Conservation (phyloP, 140 eudicot genomes). For the Cichorium intybus region DNA sequence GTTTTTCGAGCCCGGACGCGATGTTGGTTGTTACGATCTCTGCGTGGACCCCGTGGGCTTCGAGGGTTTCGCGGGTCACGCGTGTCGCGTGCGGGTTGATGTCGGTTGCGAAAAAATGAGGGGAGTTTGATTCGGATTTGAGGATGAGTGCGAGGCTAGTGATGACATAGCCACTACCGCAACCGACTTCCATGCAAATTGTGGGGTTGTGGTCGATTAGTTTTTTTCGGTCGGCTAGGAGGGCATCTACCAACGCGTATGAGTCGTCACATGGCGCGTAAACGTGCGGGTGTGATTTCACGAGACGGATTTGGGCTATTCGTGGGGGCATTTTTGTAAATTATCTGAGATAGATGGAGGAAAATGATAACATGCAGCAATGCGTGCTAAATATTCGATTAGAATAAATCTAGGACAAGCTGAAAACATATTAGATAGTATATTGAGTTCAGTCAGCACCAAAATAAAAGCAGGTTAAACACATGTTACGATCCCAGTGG, state of each 20-base stretch:
- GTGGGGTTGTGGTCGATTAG: conserved; percentile 55
- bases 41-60: conserved; percentile 81
- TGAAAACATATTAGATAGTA: too few relatives aligned
- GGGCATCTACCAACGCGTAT: conserved; percentile 75
- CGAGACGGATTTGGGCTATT: conserved; percentile 75
- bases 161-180: conserved; percentile 90
- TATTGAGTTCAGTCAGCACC: too few relatives aligned
- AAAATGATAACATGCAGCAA: too few relatives aligned
- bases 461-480: too few relatives aligned
- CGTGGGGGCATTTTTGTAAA: conserved; percentile 45
- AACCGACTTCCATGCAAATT: conserved; percentile 83
- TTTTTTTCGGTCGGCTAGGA: conserved; percentile 68
- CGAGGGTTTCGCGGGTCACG: conserved; percentile 73
- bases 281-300: conserved; percentile 88
- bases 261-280: conserved; percentile 96
- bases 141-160: conserved; percentile 87
- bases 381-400: too few relatives aligned
- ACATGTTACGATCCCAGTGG: too few relatives aligned
- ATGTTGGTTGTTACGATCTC: conserved; percentile 67
- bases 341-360: neutral
- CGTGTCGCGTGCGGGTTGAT: conserved; percentile 67
- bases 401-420: too few relatives aligned
- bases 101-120: conserved; percentile 77
- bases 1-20: conserved; percentile 71
- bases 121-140: conserved; percentile 27